Base-by-base conservation (phyloP, 345 rosid genomes). In the Geranium rotundifolium region DNA sequence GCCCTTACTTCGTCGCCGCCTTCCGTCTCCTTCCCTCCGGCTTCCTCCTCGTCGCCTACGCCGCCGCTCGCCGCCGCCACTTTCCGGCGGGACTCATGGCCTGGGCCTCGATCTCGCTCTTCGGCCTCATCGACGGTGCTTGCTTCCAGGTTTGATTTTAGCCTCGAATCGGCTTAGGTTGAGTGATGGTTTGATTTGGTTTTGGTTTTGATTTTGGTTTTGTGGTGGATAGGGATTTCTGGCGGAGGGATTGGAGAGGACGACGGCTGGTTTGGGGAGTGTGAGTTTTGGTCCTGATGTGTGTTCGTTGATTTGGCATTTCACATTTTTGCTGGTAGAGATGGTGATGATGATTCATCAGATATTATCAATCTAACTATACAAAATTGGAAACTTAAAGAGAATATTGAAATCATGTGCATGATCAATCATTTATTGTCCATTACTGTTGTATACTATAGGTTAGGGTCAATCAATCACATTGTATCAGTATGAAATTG, bases 191-290 rank as follows among this genome's bases (percentile, higher is more conserved):
- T 52, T 2, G 37, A 10, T 59, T 57, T 31, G 31, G 29, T 49
- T 64, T 34, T 34, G 39, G 20, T 68, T 69, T 17, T 71, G 73
- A 10, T 7, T 9, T 9, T 3, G 27, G 27, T 9, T 9, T 46
- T 46, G 13, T 14, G 14, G 12, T 46, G 29, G 66, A 46, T 76
- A 88, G 93, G 96, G 96, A 0, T 89, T 92, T 81, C 95, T 92
- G 67, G 89, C 91, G 57, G 76, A 87, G 76, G 98, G 98, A 4
- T 77, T 89, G 74, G 83, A 87, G 76, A 84, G 88, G 76, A 92
- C 98, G 15, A 82, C 98, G 29, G 95, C 96, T 56, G 98, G 96
- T 73, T 66, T 92, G 78, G 96, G 98, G 72, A 89, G 98, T 63
- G 96, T 87, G 78, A 30, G 79, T 68, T 63, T 46, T 46, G 52